phyloP scores from a whole-genome alignment of 306 rosid genomes.

The Erythrophleum fordii region DNA sequence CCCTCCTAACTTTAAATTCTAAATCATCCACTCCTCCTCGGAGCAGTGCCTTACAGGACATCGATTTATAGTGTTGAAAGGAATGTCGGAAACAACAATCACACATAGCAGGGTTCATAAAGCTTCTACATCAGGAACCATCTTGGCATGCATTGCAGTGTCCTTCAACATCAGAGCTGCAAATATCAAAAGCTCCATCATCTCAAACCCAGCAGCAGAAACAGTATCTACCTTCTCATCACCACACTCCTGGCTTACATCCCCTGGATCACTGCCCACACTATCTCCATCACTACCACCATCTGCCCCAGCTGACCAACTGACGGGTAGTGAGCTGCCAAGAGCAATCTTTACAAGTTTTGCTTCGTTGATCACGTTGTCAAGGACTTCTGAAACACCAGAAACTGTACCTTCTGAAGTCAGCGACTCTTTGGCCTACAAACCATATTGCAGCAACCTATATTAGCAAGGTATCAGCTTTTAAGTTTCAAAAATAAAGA shows the following conservation, averaged over 20 bases:
- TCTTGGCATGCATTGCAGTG: slow-evolving; percentile 21
- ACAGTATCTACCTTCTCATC: slow-evolving; percentile 72
- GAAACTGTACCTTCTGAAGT: slow-evolving; percentile 50
- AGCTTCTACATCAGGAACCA: slow-evolving; percentile 38
- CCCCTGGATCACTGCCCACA: slow-evolving; percentile 40
- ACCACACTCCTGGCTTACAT: slow-evolving; percentile 40
- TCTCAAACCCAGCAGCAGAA: slow-evolving; percentile 89
- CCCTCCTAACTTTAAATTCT: slow-evolving; percentile 25
- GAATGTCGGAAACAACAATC: slow-evolving; percentile 20
- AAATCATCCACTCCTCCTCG: slow-evolving; percentile 22
- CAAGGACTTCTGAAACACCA: slow-evolving; percentile 52
- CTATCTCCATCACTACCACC: slow-evolving; percentile 40
- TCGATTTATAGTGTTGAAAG: slow-evolving; percentile 1
- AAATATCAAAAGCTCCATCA: slow-evolving; percentile 90
- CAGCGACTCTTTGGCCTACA: slow-evolving; percentile 64
- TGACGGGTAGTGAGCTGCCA: slow-evolving; percentile 87
- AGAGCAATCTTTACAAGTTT: slow-evolving; percentile 91
- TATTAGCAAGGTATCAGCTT: slow-evolving; percentile 30
- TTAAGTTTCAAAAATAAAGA: slow-evolving; percentile 32
- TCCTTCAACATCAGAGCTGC: slow-evolving; percentile 74
- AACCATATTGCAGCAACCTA: slow-evolving; percentile 36
- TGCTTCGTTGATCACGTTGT: slow-evolving; percentile 65
- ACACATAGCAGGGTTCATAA: slow-evolving; percentile 17
- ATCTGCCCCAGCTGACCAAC: slow-evolving; percentile 81
- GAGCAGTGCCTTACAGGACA: slow-evolving; percentile 9